Conservation (phyloP, 2,329 filamentous ascomycete genomes). For the Claviceps sorghi region DNA sequence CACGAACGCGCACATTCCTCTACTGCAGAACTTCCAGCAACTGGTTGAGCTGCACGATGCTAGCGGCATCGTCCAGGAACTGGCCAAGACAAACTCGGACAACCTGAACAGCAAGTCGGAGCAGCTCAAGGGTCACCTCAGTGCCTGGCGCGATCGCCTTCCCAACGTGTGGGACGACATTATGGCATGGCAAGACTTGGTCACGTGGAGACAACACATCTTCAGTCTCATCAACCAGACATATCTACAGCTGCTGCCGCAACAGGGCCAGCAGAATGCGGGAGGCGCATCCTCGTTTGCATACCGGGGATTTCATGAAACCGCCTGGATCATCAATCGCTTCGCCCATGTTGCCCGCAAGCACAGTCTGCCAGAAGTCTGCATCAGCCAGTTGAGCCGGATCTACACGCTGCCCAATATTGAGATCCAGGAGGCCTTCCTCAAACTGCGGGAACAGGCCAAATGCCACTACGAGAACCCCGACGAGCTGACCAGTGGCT, state of each 20-base stretch:
- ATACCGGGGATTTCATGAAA: conserved; percentile 95
- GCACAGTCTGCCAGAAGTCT: conserved; percentile 91
- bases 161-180: conserved; percentile 99
- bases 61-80: conserved; percentile 85
- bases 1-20: conserved; percentile 86
- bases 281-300: conserved; percentile 79
- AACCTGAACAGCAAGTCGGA: conserved; percentile 92
- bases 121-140: conserved; percentile 84
- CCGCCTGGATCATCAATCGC: conserved; percentile 98
- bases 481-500: conserved; percentile 74
- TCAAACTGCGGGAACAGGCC: conserved; percentile 95
- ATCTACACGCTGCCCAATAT: conserved; percentile 99
- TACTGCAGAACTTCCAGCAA: conserved; percentile 96
- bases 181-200: conserved; percentile 95
- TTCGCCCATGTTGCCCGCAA: conserved; percentile 97
- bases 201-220: conserved; percentile 99
- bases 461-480: conserved; percentile 98
- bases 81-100: conserved; percentile 65
- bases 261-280: conserved; percentile 58
- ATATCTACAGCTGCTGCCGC: conserved; percentile 73
- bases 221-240: conserved; percentile 94
- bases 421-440: conserved; percentile 96
- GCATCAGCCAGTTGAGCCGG: conserved; percentile 88
- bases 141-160: conserved; percentile 87
- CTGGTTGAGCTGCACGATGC: conserved; percentile 95